A percentile compares a stretch with the other conserved stretches of the same genome.
Evolutionary conservation across 768 basidiomycete genomes (phyloP).

Genomic region (Leccinellum albellum): DNA sequence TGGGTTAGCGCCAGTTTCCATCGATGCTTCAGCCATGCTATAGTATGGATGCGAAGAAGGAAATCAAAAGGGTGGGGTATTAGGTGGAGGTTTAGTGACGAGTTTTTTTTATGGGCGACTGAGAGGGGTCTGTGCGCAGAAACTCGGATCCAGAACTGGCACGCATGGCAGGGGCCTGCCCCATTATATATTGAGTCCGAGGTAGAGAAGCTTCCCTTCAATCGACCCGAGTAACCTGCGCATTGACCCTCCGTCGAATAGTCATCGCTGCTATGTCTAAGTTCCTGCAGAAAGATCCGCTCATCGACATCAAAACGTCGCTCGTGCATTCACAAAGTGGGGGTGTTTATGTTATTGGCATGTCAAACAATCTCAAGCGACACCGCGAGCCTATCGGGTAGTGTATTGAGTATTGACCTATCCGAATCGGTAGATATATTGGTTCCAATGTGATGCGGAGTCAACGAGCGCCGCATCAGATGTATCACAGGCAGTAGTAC

Average conservation of each 20-base stretch:
- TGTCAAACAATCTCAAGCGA: too few species aligned
- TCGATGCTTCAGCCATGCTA: slow-evolving; percentile 9
- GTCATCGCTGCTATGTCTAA: background rate
- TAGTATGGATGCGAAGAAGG: background rate
- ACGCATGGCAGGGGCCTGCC: slow-evolving; percentile 17
- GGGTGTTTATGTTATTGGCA: too few species aligned
- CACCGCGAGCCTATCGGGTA: too few species aligned
- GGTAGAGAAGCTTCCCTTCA: background rate
- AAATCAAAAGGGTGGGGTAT: background rate
- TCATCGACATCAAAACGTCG: too few species aligned
- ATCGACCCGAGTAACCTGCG: background rate
- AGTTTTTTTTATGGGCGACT: slow-evolving; percentile 5
- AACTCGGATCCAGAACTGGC: slow-evolving; percentile 10
- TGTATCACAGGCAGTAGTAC: too few species aligned
- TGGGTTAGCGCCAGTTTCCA: slow-evolving; percentile 20
- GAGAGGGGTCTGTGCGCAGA: slow-evolving; percentile 23
- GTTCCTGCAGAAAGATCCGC: too few species aligned
- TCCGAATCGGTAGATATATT: too few species aligned
- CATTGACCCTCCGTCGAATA: background rate
- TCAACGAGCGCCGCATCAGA: too few species aligned
- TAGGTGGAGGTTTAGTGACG: slow-evolving; percentile 4
- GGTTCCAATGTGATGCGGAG: too few species aligned
- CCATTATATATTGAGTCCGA: slow-evolving; percentile 19
- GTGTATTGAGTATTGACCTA: too few species aligned
- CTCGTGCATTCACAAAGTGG: too few species aligned